A percentile compares a stretch with the other conserved stretches of the same genome.
phyloP scores from a whole-genome alignment of 495 filamentous ascomycete genomes.

The Penicillium argentinense region DNA sequence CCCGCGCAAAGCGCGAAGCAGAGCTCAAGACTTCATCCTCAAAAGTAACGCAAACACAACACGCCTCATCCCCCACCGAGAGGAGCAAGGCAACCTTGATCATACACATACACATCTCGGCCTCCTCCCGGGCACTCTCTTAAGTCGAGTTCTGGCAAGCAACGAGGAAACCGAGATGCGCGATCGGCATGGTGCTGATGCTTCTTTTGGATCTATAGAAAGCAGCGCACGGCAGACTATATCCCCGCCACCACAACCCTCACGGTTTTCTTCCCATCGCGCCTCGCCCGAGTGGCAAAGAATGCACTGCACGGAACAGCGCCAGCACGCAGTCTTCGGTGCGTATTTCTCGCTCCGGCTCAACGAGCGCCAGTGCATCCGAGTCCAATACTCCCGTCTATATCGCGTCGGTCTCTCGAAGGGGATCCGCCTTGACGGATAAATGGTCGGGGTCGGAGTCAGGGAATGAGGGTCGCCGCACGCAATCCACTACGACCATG shows the following conservation, averaged over 20 bases:
- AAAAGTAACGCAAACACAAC: slow-evolving; percentile 36
- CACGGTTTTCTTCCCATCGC: slow-evolving; percentile 39
- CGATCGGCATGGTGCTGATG: slow-evolving; percentile 36
- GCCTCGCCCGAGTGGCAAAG: slow-evolving; percentile 26
- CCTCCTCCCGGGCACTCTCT: slow-evolving; percentile 13
- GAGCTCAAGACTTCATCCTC: slow-evolving; percentile 61
- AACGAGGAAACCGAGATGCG: slow-evolving; percentile 19
- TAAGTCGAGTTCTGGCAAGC: slow-evolving; percentile 20
- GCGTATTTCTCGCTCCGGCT: slow-evolving; percentile 15
- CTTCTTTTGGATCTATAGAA: slow-evolving; percentile 34
- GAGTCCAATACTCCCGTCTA: slow-evolving; percentile 7
- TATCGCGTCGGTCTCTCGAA: slow-evolving; percentile 4
- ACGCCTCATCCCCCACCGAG: not conserved
- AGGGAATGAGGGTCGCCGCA: slow-evolving; percentile 8
- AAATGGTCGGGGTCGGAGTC: slow-evolving; percentile 29
- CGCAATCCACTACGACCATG: not conserved
- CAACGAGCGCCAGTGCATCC: slow-evolving; percentile 13
- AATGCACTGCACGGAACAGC: not conserved
- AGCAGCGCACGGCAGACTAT: slow-evolving; percentile 32
- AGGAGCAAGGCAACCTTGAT: not conserved
- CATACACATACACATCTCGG: slow-evolving; percentile 22
- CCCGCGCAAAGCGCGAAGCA: slow-evolving; percentile 91
- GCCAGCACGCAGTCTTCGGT: slow-evolving; percentile 11
- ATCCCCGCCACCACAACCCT: slow-evolving; percentile 28
- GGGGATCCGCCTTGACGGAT: slow-evolving; percentile 2